Percentiles rank a stretch among this genome's conserved stretches.
Evolutionary conservation across 306 rosid genomes (phyloP).

Genomic region (Leucaena leucocephala): DNA sequence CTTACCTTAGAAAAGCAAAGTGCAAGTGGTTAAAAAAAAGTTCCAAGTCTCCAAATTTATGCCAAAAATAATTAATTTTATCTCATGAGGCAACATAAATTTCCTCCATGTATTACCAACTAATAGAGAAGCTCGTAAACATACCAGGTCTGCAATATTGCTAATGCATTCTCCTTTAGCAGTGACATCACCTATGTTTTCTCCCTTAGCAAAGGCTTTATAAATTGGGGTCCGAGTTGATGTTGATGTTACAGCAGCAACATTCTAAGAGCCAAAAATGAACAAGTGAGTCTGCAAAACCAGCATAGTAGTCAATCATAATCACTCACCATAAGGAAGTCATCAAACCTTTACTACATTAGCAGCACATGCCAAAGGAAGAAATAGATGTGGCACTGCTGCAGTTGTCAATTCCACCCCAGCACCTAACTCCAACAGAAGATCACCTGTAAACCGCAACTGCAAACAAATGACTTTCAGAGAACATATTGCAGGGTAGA

Average conservation of each 20-base stretch:
- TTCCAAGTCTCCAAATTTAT: not conserved
- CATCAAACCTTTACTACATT: conserved; percentile 79
- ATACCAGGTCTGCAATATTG: conserved; percentile 95
- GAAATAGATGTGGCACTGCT: conserved; percentile 92
- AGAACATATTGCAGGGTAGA: conserved; percentile 24
- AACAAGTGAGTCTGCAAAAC: conserved; percentile 38
- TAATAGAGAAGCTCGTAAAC: conserved; percentile 41
- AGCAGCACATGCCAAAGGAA: conserved; percentile 99
- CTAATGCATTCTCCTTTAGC: conserved; percentile 99
- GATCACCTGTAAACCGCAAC: conserved; percentile 95
- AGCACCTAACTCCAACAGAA: conserved; percentile 96
- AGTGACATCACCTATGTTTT: conserved; percentile 99
- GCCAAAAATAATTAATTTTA: conserved; percentile 5
- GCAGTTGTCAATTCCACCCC: conserved; percentile 95
- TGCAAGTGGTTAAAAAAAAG: conserved; percentile 18
- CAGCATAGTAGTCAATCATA: conserved; percentile 7
- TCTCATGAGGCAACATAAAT: not conserved
- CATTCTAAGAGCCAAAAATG: conserved; percentile 63
- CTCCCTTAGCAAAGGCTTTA: conserved; percentile 98
- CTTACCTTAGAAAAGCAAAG: conserved; percentile 7
- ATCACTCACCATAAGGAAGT: conserved; percentile 7
- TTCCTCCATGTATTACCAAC: conserved; percentile 2
- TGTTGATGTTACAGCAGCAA: conserved; percentile 97
- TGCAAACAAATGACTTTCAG: conserved; percentile 44
- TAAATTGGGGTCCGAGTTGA: conserved; percentile 98